Base-by-base conservation (phyloP, 2,329 filamentous ascomycete genomes). In the Arthrobotrys musiformis region DNA sequence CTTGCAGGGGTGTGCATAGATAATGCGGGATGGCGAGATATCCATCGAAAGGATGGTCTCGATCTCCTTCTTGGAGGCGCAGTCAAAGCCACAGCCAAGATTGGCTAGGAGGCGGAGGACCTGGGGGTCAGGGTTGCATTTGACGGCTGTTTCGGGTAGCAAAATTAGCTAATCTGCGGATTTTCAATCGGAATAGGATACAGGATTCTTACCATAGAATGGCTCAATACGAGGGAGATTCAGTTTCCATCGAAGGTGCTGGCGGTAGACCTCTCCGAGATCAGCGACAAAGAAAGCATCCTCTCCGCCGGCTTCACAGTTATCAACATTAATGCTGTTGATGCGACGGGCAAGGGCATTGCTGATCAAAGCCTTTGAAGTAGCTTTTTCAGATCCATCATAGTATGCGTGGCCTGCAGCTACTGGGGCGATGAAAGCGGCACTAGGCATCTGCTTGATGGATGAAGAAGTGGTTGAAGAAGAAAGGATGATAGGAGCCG, bases 1-100 rank as follows among this genome's bases (percentile, higher is more conserved):
- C 90, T 99, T 99, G 92, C 95, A 98, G 69, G 95, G 95, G 86
- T 99, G 95, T 60, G 95, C 95, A 83, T 98, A 99, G 85, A 99
- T 97, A 87, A 99, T 96, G 84, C 94, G 93, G 80, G 90, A 89
- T 11, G 95, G 92, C 82, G 92, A 90, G 80, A 97, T 88, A 81
- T 93, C 94, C 83, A 94, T 89, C 82, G 88, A 87, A 66, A 98
- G 87, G 78, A 97, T 92, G 84, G 94, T 90, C 84, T 99, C 94
- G 81, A 99, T 97, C 86, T 99, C 95, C 80, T 91, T 88, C 89
- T 98, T 98, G 85, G 94, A 98, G 79, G 95, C 95, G 85, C 95
- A 99, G 85, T 99, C 95, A 84, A 99, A 99, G 82, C 95, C 95
- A 79, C 93, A 94, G 82, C 94, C 95, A 79, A 99, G 88, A 80